A percentile compares a stretch with the other conserved stretches of the same genome.
phyloP scores from a whole-genome alignment of 768 basidiomycete species.

The Boletus tomentosulus region DNA sequence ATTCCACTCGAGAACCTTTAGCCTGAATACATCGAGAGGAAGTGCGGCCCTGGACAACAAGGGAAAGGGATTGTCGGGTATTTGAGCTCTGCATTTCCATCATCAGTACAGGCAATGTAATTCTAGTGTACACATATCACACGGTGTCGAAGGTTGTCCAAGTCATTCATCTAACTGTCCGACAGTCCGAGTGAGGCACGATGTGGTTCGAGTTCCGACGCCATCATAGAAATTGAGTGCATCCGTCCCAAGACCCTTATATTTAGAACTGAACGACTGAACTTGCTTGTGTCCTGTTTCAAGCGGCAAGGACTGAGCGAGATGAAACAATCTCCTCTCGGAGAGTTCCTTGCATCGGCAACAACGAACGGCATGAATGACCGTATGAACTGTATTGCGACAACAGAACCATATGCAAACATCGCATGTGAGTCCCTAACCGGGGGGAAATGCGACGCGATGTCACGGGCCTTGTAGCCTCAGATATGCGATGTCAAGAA shows the following conservation, averaged over 20 bases:
- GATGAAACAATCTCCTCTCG: background rate
- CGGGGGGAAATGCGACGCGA: background rate
- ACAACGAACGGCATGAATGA: background rate
- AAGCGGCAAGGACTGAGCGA: background rate
- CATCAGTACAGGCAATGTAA: conserved; percentile 11
- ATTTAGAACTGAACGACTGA: background rate
- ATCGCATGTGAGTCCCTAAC: background rate
- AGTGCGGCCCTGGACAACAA: conserved; percentile 37
- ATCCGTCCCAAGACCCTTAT: background rate
- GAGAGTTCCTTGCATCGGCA: background rate
- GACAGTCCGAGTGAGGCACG: too few relatives aligned
- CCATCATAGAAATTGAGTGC: too few relatives aligned
- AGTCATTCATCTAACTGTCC: background rate
- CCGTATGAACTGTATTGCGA: background rate
- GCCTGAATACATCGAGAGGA: conserved; percentile 27
- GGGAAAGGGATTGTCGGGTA: conserved; percentile 36
- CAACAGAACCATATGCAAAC: background rate
- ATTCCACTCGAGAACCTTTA: conserved; percentile 25
- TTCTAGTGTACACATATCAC: conserved; percentile 6
- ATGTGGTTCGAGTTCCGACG: too few relatives aligned
- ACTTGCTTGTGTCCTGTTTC: too few relatives aligned
- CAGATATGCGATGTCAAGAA: background rate
- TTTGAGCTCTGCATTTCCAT: conserved; percentile 20
- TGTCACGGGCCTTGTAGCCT: background rate
- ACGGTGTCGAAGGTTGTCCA: background rate